A percentile compares a stretch with the other conserved stretches of the same genome.
Evolutionary conservation across 306 rosid species (phyloP).

Genomic region (Cicer judaicum): DNA sequence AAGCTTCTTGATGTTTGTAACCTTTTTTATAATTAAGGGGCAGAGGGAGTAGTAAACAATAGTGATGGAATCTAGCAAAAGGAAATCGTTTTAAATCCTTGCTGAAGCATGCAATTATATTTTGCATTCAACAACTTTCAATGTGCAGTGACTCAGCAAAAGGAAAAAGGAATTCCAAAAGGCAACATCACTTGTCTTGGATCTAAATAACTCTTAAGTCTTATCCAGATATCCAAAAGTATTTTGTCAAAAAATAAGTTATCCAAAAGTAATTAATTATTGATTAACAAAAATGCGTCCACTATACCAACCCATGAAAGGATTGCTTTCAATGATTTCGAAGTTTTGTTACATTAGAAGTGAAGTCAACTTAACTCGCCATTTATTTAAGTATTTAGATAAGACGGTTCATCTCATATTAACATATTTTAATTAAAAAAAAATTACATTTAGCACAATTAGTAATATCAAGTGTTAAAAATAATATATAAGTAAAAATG

Average conservation of each 20-base stretch:
- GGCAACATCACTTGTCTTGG: conserved; percentile 18
- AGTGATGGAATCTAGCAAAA: neutral
- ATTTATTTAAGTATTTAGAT: neutral
- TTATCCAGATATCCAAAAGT: conserved; percentile 30
- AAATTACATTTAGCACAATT: too few relatives aligned
- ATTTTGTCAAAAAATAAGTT: neutral
- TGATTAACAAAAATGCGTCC: neutral
- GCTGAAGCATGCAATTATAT: neutral
- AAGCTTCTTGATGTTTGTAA: too few relatives aligned
- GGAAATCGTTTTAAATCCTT: neutral
- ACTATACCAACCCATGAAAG: neutral
- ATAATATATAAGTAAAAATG: too few relatives aligned
- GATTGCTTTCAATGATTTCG: neutral
- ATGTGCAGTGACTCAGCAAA: conserved; percentile 28
- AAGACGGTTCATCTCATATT: neutral
- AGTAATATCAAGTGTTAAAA: too few relatives aligned
- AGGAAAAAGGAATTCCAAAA: conserved; percentile 24
- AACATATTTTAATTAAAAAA: too few relatives aligned
- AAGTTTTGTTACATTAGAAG: conserved; percentile 34
- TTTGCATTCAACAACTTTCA: neutral
- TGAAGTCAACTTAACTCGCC: conserved; percentile 36
- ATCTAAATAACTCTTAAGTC: neutral
- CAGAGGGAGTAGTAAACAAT: neutral
- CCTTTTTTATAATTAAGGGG: too few relatives aligned
- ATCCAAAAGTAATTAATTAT: conserved; percentile 16